Percentiles rank a stretch among this genome's conserved stretches.
Evolutionary conservation across 331 rosid species (phyloP).

Genomic region (Ulmus americana): DNA sequence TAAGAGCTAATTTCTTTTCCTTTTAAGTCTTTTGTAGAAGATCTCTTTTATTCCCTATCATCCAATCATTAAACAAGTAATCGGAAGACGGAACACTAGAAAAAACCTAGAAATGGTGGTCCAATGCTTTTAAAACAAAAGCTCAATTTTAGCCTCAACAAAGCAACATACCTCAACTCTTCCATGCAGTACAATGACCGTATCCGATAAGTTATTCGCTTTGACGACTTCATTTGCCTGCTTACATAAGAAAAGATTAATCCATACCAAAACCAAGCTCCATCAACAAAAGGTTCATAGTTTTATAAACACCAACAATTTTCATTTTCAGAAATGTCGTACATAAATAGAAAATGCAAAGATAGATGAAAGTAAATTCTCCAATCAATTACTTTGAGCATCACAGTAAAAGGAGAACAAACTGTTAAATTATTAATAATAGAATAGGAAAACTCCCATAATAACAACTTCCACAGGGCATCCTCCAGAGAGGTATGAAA

Average conservation of each 20-base stretch:
- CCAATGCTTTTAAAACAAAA: neutral
- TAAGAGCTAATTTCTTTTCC: neutral
- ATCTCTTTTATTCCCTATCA: neutral
- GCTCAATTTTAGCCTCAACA: constrained; percentile 5
- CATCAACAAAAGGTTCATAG: neutral
- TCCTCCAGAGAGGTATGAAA: constrained; percentile 1
- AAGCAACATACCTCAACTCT: constrained; percentile 82
- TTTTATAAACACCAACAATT: neutral
- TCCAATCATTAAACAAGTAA: neutral
- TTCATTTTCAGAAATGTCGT: neutral
- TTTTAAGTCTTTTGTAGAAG: neutral
- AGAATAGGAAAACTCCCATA: neutral
- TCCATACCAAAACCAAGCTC: constrained; percentile 9
- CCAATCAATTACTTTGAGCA: neutral
- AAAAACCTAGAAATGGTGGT: neutral
- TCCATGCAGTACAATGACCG: constrained; percentile 73
- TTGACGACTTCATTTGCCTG: constrained; percentile 96
- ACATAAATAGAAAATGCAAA: neutral
- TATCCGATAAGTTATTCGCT: constrained; percentile 81
- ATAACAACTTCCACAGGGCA: neutral
- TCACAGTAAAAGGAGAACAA: neutral
- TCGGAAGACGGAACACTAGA: no score
- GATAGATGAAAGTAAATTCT: neutral
- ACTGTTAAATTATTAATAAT: neutral
- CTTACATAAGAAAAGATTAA: constrained; percentile 32